A percentile compares a stretch with the other conserved stretches of the same genome.
These are phyloP conservation scores for Eimeria falciformis DNA, from an alignment of 169 alveolate species.

Conservation along the genomic window DNA sequence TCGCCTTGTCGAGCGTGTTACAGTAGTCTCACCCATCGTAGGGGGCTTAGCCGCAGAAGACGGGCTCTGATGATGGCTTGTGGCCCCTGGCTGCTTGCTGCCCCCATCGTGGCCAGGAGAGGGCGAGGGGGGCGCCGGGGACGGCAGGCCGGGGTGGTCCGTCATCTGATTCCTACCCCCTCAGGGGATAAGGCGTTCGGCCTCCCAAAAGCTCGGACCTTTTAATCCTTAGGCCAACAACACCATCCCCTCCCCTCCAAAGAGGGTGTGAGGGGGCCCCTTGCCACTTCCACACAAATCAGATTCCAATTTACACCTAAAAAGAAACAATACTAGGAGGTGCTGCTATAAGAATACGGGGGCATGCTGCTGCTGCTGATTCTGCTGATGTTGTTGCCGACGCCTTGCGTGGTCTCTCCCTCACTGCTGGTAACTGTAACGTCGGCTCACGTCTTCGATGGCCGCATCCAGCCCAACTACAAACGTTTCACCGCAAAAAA, in stretches of 20 bases:
- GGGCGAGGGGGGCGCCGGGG: conserved; percentile 21
- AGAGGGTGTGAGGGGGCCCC: no score
- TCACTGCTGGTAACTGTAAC: neutral
- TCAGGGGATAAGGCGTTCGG: neutral
- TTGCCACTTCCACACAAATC: no score
- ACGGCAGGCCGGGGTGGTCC: neutral
- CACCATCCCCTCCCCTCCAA: no score
- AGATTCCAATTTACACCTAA: no score
- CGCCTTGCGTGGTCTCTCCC: neutral
- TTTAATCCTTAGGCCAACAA: neutral
- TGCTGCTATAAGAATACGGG: no score
- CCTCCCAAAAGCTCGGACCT: neutral
- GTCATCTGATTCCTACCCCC: neutral
- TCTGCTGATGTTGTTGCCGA: conserved; percentile 24
- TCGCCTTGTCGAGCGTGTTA: neutral
- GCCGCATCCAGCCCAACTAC: neutral
- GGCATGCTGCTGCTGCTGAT: conserved; percentile 33
- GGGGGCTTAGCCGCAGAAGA: neutral
- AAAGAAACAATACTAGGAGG: no score
- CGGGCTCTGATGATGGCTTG: neutral
- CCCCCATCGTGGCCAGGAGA: conserved; percentile 14
- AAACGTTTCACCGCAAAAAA: neutral
- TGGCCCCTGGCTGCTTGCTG: neutral
- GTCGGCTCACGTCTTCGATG: neutral
- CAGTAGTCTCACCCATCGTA: neutral